Base-by-base conservation (phyloP, 352 stramenopile species). In the Phytophthora quininea region DNA sequence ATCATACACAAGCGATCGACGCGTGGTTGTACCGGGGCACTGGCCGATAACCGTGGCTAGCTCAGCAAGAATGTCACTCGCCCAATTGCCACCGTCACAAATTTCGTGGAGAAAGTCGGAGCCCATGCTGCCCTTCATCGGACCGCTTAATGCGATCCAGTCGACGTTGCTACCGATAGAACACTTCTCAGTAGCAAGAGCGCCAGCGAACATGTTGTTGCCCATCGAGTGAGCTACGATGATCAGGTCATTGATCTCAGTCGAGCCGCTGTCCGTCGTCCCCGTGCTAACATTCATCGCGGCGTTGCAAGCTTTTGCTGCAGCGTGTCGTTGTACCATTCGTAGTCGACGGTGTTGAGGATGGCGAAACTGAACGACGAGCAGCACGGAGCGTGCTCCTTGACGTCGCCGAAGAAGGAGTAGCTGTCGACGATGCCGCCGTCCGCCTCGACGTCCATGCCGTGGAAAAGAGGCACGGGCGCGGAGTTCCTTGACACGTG, bases 191-290 rank as follows among this genome's bases (percentile, higher is more conserved):
- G 64, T 79, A 30, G 75, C 78, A 14, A 89, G 53, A 0, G 82
- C 82, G 14, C 74, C 69, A 1, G 63, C 79, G 9, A 87, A 19
- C 71, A 88, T 84, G 50, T 84, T 70, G 61, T 84, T 86, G n/a
- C 79, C 82, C 78, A 89, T 88, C 10, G 82, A 91, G 49, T 89
- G 77, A 2, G 73, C 66, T 4, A 90, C 61, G 30, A 90, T 64
- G 51, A 88, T 88, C 19, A 80, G 67, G 58, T 88, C 66, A 33
- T 78, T 67, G 47, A 85, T 82, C 45, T 79, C 75, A 2, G 75
- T 86, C 15, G 65, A 69, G 3, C 62, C 59, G n/a, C 69, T 69
- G 52, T 61, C 31, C 0, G 58, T 59, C 0, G n/a, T 46, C 30
- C 67, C 61, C 9, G 64, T 80, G 35, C 70, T 72, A 14, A 77